These are phyloP conservation scores for Rhizophagus prolifer DNA, from an alignment of 192 early-diverging fungal species.

Conservation along the genomic window DNA sequence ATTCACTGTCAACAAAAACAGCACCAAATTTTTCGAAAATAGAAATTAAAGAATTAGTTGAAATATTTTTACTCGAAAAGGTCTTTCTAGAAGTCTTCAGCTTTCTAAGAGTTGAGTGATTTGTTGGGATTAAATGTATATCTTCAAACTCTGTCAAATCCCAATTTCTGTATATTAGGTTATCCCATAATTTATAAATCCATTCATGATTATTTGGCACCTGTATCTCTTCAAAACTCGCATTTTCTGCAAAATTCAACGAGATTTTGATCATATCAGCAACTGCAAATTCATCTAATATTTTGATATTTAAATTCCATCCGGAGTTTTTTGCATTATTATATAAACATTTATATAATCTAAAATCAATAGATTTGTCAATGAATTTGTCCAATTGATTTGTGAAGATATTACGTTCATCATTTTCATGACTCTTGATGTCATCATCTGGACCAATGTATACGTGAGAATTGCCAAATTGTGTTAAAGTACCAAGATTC, in stretches of 20 bases:
- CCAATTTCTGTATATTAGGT: background rate
- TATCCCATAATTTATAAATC: slow-evolving; percentile 14
- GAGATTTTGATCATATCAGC: background rate
- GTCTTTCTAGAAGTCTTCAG: background rate
- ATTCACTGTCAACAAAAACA: slow-evolving; percentile 1
- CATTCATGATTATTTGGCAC: background rate
- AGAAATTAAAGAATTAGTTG: background rate
- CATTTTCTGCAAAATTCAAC: background rate
- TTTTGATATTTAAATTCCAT: slow-evolving; percentile 11
- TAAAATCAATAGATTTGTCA: background rate
- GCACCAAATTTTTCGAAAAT: background rate
- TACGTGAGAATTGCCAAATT: background rate
- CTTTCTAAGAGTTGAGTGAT: background rate
- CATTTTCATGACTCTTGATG: background rate
- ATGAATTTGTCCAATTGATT: background rate
- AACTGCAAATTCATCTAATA: background rate
- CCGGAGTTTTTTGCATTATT: background rate
- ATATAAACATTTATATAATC: background rate
- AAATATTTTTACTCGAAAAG: background rate
- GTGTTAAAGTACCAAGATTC: background rate
- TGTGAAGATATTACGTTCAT: background rate
- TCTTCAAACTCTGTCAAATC: background rate
- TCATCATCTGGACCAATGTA: background rate
- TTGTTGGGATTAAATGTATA: slow-evolving; percentile 11
- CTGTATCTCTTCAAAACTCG: background rate